Conservation (phyloP, 139 green algal genomes). For the Haematococcus lacustris region DNA sequence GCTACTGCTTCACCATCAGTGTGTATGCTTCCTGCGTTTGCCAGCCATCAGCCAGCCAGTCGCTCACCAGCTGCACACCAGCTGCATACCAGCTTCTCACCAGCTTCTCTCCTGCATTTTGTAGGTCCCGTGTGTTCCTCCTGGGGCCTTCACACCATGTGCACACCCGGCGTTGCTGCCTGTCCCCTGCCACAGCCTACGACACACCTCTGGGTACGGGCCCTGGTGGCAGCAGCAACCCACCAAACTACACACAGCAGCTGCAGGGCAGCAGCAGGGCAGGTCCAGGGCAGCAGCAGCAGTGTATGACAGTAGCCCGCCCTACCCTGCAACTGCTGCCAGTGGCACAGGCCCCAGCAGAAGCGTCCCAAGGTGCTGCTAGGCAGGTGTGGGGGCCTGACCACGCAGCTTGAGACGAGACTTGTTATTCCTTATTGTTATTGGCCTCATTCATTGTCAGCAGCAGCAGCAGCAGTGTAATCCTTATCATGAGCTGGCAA, state of each 20-base stretch:
- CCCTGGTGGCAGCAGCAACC: background rate
- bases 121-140: constrained; percentile 74
- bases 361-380: no score
- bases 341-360: background rate
- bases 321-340: background rate
- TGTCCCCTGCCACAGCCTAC: constrained; percentile 61
- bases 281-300: no score
- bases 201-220: constrained; percentile 70
- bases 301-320: background rate
- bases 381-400: no score
- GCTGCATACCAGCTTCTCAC: background rate
- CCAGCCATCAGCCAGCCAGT: background rate
- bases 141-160: constrained; percentile 87
- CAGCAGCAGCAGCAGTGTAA: no score
- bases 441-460: no score
- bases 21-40: no score
- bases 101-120: background rate
- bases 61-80: background rate
- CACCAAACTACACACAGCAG: background rate
- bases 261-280: no score
- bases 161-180: constrained; percentile 65
- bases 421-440: no score
- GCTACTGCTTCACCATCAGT: no score
- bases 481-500: no score
- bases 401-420: no score